Evolutionary conservation across 257 asterid species (phyloP), one percentile per base, ranked within the genome.

Genomic region (Solanum tarapatanum): DNA sequence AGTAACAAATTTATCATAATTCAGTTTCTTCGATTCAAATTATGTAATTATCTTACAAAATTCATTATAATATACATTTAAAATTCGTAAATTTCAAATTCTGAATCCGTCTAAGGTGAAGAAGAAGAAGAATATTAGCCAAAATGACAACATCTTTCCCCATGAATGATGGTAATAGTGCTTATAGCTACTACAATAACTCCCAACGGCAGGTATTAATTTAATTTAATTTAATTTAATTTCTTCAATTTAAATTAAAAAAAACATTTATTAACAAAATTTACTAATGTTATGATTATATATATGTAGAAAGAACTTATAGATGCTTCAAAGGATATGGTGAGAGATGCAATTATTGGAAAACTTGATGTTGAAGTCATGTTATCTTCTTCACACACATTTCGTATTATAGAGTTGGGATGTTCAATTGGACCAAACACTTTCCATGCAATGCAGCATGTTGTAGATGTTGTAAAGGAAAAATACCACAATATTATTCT

Each of bases 341-440:
- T 87, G 11, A 23, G 79, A 37, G 74, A 88, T 1, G 89, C 72
- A 4, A 85, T 85, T 72, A 7, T 51, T 1, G 60, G 37, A 11
- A 51, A 60, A 35, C 88, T 89, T 7, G 66, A 80, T 58, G 35
- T 26, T 5, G 4, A 84, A 14, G 14, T 4, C 32, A 48, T 87
- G 7, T 6, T 74, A 74, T 21, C 82, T 4, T 21, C 76, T 24
- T 17, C 89, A 21, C 26, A 21, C 60, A 55, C 86, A 24, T 55
- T 91, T 11, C 39, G 39, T 24, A 58, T 89, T 7, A 73, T 30
- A 3, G 93, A 91, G 58, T 89, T 91, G 2, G 93, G 92, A 28
- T 89, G 92, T 37, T 88, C 92, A 14, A 32, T 73, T 3, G 93
- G 91, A 9, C 92, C 92, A 7, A 90, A 90, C 26, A 91, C 91